Conservation (phyloP, 139 green algal species). For the Chlamydomonas applanata region DNA sequence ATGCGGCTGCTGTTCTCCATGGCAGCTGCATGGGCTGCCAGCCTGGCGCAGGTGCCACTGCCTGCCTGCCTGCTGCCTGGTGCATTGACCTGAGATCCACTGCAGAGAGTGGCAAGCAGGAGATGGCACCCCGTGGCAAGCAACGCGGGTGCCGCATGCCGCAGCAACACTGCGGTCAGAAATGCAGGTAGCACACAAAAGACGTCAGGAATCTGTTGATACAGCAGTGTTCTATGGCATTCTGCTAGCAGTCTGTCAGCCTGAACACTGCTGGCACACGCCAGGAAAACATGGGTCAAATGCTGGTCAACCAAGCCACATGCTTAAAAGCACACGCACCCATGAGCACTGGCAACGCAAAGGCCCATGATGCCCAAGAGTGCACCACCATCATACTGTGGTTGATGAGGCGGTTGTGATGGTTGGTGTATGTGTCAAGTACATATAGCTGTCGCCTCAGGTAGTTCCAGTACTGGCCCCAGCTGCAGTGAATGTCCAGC, state of each 20-base stretch:
- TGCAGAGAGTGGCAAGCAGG: too few species aligned
- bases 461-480: slow-evolving; percentile 88
- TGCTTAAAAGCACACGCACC: not conserved
- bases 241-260: not conserved
- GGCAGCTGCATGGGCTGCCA: not conserved
- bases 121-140: too few species aligned
- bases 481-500: slow-evolving; percentile 27
- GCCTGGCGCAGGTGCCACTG: not conserved
- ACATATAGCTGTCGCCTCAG: slow-evolving; percentile 89
- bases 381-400: slow-evolving; percentile 66
- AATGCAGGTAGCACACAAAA: too few species aligned
- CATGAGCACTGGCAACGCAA: slow-evolving; percentile 44
- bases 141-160: too few species aligned
- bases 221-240: not conserved
- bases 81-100: too few species aligned
- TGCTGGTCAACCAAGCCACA: not conserved
- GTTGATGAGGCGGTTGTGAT: slow-evolving; percentile 51
- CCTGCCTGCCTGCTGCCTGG: too few species aligned
- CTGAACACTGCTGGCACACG: not conserved
- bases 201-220: too few species aligned
- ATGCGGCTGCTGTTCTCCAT: not conserved
- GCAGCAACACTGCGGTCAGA: too few species aligned
- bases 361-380: slow-evolving; percentile 60
- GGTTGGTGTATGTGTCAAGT: slow-evolving; percentile 82
- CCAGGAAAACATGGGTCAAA: not conserved